Percentiles rank a stretch among this genome's conserved stretches.
Evolutionary conservation across 208 protist species (phyloP).

Genomic region (Trypanosoma lewisi): DNA sequence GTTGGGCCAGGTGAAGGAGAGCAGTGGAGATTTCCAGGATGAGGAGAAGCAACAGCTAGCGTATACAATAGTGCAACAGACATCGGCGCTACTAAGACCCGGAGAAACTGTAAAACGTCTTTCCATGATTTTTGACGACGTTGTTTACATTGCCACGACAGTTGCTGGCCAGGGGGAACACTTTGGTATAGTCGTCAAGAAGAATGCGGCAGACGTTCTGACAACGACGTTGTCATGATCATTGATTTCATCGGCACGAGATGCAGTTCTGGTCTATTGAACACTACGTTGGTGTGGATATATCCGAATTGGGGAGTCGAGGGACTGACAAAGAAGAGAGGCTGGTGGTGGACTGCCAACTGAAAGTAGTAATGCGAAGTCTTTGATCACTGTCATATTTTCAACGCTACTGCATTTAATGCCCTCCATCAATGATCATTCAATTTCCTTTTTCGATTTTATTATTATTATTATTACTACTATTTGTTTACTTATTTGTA

Average conservation of each 20-base stretch:
- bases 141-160: constrained; percentile 75
- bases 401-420: too few relatives aligned
- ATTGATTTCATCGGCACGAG: not conserved
- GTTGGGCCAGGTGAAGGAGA: constrained; percentile 63
- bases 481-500: not conserved
- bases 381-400: too few relatives aligned
- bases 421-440: not conserved
- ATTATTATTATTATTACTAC: too few relatives aligned
- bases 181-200: constrained; percentile 72
- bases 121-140: constrained; percentile 76
- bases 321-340: too few relatives aligned
- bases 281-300: too few relatives aligned
- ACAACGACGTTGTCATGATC: constrained; percentile 1
- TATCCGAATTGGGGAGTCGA: too few relatives aligned
- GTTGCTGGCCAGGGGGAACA: constrained; percentile 35
- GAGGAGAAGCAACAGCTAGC: constrained; percentile 66
- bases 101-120: constrained; percentile 68
- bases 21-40: constrained; percentile 74
- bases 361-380: too few relatives aligned
- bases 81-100: constrained; percentile 35
- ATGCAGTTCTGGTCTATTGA: too few relatives aligned
- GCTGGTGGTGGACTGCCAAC: too few relatives aligned
- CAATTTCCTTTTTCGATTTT: constrained; percentile 1
- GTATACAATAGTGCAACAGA: constrained; percentile 74
- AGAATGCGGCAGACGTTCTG: constrained; percentile 26